These are phyloP conservation scores for Nakazawaea anatomiae DNA, from an alignment of 805 yeast genomes.

Conservation along the genomic window DNA sequence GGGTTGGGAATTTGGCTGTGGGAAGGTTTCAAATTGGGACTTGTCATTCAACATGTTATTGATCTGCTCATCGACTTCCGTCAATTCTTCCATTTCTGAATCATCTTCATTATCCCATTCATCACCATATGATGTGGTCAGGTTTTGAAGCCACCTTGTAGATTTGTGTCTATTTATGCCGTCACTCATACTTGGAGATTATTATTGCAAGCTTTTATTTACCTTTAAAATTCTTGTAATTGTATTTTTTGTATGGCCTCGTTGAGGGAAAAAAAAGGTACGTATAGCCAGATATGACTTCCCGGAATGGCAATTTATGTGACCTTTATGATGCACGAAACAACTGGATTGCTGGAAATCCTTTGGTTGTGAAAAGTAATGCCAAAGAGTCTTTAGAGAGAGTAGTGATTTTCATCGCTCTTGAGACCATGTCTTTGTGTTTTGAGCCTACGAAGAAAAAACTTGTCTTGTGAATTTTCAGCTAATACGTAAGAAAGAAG, in stretches of 20 bases:
- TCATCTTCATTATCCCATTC: constrained; percentile 9
- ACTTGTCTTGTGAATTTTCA: too few relatives aligned
- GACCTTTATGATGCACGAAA: too few relatives aligned
- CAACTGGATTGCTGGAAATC: too few relatives aligned
- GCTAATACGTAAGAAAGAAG: too few relatives aligned
- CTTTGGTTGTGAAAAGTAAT: too few relatives aligned
- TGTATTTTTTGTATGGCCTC: too few relatives aligned
- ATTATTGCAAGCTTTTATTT: too few relatives aligned
- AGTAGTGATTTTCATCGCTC: too few relatives aligned
- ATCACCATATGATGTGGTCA: constrained; percentile 9
- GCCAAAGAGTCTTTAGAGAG: too few relatives aligned
- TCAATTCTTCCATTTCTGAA: not conserved
- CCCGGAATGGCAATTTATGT: not conserved
- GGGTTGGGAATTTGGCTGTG: not conserved
- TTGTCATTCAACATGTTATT: not conserved
- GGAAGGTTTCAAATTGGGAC: not conserved
- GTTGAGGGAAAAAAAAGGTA: not conserved
- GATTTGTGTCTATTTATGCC: constrained; percentile 11
- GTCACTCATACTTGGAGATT: not conserved
- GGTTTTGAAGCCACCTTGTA: constrained; percentile 9
- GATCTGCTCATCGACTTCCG: not conserved
- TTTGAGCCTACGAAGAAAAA: too few relatives aligned
- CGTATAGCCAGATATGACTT: not conserved
- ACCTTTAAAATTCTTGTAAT: too few relatives aligned
- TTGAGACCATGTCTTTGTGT: too few relatives aligned